Evolutionary conservation across 23 red algal genomes (phyloP), one percentile per base, ranked within the genome.

Genomic region (Cyanidium caldarium): DNA sequence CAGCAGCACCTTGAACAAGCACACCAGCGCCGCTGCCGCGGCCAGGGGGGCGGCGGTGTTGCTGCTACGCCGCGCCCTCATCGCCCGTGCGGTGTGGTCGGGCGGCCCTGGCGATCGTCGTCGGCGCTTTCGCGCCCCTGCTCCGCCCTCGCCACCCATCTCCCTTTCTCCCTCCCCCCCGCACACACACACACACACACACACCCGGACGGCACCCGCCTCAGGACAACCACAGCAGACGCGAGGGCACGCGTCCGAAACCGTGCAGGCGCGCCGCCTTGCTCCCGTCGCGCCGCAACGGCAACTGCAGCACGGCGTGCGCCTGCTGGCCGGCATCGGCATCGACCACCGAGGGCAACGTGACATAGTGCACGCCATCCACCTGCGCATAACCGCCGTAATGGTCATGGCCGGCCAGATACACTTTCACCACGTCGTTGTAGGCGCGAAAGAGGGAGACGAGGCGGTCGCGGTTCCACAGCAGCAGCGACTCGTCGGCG

Each of bases 291-390:
- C n/a, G n/a, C n/a, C n/a, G n/a, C n/a, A n/a, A n/a, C 21, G 31
- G 7, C 7, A 61, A 25, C 21, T 61, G n/a, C 7, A 61, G 51
- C 19, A 61, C 31, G 5, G 51, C 51, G 21, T 61, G 31, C 3
- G 51, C 51, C n/a, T 61, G 19, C 7, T 61, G n/a, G 23, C 31
- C 51, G 5, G n/a, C 51, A 5, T 61, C 51, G 51, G 51, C 21
- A 61, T 61, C 31, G n/a, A 61, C 51, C 51, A 61, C 10, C 31
- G n/a, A 16, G 5, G 7, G 51, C 10, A 61, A 28, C 21, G 51
- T 61, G 51, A 61, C 5, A 25, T 61, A 61, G 23, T 61, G 51
- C 19, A 61, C 31, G 51, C 51, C 51, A 61, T 61, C 51, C 19
- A 61, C 51, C 51, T 61, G 51, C 7, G 51, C 51, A 28, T 61